A percentile compares a stretch with the other conserved stretches of the same genome.
Conservation (phyloP, 192 early-diverging fungal genomes). For the Glomus cerebriforme region DNA sequence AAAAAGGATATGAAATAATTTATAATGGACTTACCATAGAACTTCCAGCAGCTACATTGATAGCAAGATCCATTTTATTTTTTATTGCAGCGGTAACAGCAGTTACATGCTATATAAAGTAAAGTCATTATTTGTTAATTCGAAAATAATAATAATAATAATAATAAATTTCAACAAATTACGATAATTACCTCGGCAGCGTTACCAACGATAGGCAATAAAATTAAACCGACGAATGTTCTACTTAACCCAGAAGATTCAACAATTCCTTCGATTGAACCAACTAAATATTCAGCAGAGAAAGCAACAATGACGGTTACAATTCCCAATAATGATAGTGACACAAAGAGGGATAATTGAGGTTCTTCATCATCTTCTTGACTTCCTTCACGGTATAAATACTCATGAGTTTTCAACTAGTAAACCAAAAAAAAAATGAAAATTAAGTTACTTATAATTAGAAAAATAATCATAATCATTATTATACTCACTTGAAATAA, state of each 20-base stretch:
- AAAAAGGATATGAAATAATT: neutral
- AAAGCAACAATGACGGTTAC: conserved; percentile 73
- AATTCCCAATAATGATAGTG: conserved; percentile 49
- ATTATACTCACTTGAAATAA: conserved; percentile 73
- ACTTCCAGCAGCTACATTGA: conserved; percentile 87
- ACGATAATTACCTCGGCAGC: conserved; percentile 58
- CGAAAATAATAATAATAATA: neutral
- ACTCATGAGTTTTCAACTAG: neutral
- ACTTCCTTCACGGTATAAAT: conserved; percentile 47
- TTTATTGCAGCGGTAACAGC: conserved; percentile 78
- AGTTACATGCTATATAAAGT: conserved; percentile 65
- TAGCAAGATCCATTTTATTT: conserved; percentile 91
- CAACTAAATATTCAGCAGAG: conserved; percentile 85
- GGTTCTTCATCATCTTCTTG: conserved; percentile 48
- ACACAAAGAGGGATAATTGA: conserved; percentile 50
- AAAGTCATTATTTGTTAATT: neutral
- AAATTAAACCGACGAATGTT: conserved; percentile 90
- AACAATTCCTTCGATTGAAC: conserved; percentile 77
- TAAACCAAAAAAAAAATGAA: neutral
- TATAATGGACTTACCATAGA: conserved; percentile 51
- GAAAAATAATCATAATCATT: neutral
- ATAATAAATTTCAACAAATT: neutral
- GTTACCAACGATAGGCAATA: conserved; percentile 91
- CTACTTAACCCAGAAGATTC: conserved; percentile 67
- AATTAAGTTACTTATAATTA: too few species aligned